Percentiles rank a stretch among this genome's conserved stretches.
Evolutionary conservation across 305 asterid species (phyloP).

Genomic region (Solanum aculeatissimum): DNA sequence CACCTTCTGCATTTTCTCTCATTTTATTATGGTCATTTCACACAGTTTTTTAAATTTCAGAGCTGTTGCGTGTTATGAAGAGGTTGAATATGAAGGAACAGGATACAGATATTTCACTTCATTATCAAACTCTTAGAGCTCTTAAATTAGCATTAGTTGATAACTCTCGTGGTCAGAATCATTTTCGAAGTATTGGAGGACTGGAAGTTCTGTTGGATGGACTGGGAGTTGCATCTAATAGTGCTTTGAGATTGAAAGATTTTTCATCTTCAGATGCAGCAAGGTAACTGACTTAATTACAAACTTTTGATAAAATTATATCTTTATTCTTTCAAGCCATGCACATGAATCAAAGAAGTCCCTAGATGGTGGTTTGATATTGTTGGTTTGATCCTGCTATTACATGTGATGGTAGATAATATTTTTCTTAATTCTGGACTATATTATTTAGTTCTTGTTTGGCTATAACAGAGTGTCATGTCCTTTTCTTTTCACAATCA

Average conservation of each 20-base stretch:
- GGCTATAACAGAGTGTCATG: not conserved
- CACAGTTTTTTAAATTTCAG: slow-evolving; percentile 22
- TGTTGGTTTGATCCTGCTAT: not conserved
- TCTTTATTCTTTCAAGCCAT: not conserved
- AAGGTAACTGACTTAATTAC: slow-evolving; percentile 33
- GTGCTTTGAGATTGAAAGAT: slow-evolving; percentile 37
- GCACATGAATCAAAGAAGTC: not conserved
- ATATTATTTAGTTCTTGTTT: not conserved
- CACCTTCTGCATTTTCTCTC: not conserved
- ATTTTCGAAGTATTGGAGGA: slow-evolving; percentile 98
- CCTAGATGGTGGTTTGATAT: not conserved
- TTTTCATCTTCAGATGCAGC: slow-evolving; percentile 26
- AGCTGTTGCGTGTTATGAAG: slow-evolving; percentile 81
- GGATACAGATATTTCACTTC: slow-evolving; percentile 70
- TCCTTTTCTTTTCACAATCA: not conserved
- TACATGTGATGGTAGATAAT: not conserved
- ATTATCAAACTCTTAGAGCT: slow-evolving; percentile 70
- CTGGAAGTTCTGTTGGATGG: slow-evolving; percentile 97
- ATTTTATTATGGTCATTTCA: not conserved
- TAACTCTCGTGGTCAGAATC: slow-evolving; percentile 97
- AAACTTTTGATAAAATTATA: not conserved
- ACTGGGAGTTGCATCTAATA: slow-evolving; percentile 63
- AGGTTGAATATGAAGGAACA: slow-evolving; percentile 91
- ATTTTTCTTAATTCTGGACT: not conserved
- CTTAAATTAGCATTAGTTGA: slow-evolving; percentile 76